Conservation (phyloP, 2,329 filamentous ascomycete genomes). For the Penicillium concentricum region DNA sequence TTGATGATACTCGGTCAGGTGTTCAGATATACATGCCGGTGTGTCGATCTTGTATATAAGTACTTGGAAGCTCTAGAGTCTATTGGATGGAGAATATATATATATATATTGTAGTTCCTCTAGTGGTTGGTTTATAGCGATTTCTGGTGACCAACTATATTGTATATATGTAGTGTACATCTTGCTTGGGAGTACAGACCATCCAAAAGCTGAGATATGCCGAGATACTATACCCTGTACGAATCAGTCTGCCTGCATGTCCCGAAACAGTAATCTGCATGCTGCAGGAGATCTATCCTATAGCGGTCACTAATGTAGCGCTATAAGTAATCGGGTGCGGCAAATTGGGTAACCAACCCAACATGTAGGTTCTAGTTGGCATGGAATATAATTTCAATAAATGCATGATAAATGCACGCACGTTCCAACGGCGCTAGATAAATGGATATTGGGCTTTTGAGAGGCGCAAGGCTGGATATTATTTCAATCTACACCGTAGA, state of each 20-base stretch:
- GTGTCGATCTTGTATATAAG: background rate
- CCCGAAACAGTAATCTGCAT: conserved; percentile 4
- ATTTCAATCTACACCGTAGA: background rate
- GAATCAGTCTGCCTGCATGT: conserved; percentile 5
- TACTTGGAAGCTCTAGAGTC: background rate
- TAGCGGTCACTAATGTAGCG: background rate
- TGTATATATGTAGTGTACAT: background rate
- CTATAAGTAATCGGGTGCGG: background rate
- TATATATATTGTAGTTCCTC: background rate
- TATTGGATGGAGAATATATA: background rate
- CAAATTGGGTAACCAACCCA: background rate
- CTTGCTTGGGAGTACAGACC: background rate
- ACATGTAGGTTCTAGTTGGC: background rate
- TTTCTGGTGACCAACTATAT: background rate
- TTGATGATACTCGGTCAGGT: background rate
- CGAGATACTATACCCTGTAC: background rate
- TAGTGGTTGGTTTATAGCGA: background rate
- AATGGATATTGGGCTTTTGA: background rate
- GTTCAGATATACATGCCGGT: background rate
- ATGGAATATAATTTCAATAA: background rate
- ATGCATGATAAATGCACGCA: background rate
- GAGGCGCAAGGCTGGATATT: background rate
- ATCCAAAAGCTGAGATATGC: too few species aligned
- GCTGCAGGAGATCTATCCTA: conserved; percentile 9
- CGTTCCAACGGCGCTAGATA: background rate